Evolutionary conservation across 2,329 filamentous ascomycete genomes (phyloP).

Genomic region (Apiospora marii): DNA sequence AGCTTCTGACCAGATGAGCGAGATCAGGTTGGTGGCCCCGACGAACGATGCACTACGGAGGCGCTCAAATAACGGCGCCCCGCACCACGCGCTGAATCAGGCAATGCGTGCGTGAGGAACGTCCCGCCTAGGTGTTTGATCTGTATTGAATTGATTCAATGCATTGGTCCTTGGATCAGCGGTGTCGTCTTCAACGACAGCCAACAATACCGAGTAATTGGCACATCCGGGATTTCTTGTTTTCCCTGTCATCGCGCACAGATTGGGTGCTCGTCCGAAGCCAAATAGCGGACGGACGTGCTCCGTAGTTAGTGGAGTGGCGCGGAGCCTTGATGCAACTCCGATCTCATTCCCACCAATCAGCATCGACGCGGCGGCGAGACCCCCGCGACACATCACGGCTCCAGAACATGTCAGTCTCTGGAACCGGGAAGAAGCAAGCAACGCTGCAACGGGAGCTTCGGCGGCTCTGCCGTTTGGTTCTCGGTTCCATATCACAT

Average conservation of each 20-base stretch:
- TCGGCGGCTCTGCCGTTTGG: slow-evolving; percentile 2
- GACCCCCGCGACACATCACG: slow-evolving; percentile 16
- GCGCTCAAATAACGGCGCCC: neutral
- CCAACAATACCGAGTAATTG: neutral
- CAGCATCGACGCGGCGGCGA: slow-evolving; percentile 11
- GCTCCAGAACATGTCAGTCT: slow-evolving; percentile 1
- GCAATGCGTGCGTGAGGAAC: neutral
- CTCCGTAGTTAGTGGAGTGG: neutral
- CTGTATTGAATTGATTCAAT: neutral
- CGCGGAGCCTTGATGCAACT: neutral
- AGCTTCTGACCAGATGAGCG: neutral
- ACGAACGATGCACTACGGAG: neutral
- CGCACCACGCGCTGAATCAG: neutral
- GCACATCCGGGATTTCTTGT: neutral
- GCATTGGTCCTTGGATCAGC: neutral
- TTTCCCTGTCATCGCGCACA: neutral
- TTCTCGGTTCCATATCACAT: no score
- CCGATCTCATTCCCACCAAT: slow-evolving; percentile 1
- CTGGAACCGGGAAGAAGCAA: neutral
- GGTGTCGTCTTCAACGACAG: neutral
- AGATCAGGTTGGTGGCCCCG: neutral
- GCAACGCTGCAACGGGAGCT: neutral
- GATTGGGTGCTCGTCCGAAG: neutral
- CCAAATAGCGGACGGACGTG: neutral
- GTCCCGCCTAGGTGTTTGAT: neutral